Evolutionary conservation across 2,329 filamentous ascomycete species (phyloP), one percentile per base, ranked within the genome.

Genomic region (Aspergillus unguis): DNA sequence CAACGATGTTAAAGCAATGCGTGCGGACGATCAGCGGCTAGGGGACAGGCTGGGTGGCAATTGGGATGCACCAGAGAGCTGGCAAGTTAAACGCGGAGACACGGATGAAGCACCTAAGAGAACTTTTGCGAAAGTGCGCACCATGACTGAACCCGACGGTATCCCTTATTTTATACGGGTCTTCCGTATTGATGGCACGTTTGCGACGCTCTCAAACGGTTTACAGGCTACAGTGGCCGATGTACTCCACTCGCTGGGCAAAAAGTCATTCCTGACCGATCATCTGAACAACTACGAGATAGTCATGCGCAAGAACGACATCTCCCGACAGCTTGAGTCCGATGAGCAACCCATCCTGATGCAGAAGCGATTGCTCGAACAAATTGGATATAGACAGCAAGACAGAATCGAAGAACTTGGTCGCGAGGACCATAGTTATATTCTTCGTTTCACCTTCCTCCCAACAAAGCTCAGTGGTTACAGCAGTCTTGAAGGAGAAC

Each of bases 21-120:
- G 71, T 27, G 58, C 63, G 25, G 70, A 74, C 31, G 68, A 53
- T 43, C 45, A n/a, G 7, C 29, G 32, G n/a, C 6, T 28, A 6
- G 17, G 4, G 3, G 51, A 53, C n/a, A 35, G 70, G 25, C 54
- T 63, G 33, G 70, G 75, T 45, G 72, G 85, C 1, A 83, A 84
- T 3, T 99, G 92, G 92, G 89, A 95, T 69, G 92, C 92, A 3
- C 92, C 94, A 1, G 92, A 97, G 70, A 96, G 92, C 68, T 99
- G 94, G 94, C 91, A 89, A 46, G 92, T 97, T 27, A 89, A 88
- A 61, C 85, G 85, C 53, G 64, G 64, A 36, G 73, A 75, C 26
- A 71, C 67, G 11, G 58, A 64, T 23, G 54, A 59, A 31, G 58
- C 72, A 26, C 67, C 70, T n/a, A 64, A 67, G 55, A 79, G 79